Evolutionary conservation across 225 moss, liverwort and hornwort species (phyloP), one percentile per base, ranked within the genome.

Genomic region (Pleurozium schreberi): DNA sequence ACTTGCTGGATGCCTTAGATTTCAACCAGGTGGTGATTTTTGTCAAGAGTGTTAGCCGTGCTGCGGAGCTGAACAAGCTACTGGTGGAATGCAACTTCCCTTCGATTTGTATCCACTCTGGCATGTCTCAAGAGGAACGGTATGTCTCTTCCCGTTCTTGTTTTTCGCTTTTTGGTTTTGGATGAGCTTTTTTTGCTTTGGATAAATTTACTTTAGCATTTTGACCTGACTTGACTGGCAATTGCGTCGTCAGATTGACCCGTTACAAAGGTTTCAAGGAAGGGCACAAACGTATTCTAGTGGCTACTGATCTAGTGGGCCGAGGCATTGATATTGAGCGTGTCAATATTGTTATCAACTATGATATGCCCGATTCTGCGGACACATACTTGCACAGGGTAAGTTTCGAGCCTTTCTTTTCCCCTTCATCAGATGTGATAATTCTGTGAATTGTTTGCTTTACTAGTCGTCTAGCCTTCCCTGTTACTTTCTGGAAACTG

Each of bases 11-110:
- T 91, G 98, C 98, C 23, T 92, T 98, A 38, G 98, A 98, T 92
- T 98, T 98, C 95, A 98, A 98, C 49, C 98, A 98, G 92, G 98
- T 98, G 83, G 98, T 98, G 30, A 98, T 98, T 53, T 98, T 98
- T 83, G 98, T 98, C 55, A 98, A 98, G 95, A 98, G 98, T 49
- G 97, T 98, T 57, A 98, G 94, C 90, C 95, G 97, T 85, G 98
- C 98, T 45, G 98, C 97, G 11, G 97, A 98, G 94, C 89, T 98
- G 19, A 97, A 98, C 90, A 98, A 98, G 94, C 86, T 98, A 57
- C 89, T 98, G 75, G 98, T 98, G 90, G 98, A 98, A 86, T 98
- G 98, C 95, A 98, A 98, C 92, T 98, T 98, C 47, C 98, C 98
- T 34, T 98, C 97, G 5, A 98, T 98, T 59, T 98, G 98, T 76